These are phyloP conservation scores for Geotrichum aggregatum DNA, from an alignment of 1,139 yeast species.

Conservation along the genomic window DNA sequence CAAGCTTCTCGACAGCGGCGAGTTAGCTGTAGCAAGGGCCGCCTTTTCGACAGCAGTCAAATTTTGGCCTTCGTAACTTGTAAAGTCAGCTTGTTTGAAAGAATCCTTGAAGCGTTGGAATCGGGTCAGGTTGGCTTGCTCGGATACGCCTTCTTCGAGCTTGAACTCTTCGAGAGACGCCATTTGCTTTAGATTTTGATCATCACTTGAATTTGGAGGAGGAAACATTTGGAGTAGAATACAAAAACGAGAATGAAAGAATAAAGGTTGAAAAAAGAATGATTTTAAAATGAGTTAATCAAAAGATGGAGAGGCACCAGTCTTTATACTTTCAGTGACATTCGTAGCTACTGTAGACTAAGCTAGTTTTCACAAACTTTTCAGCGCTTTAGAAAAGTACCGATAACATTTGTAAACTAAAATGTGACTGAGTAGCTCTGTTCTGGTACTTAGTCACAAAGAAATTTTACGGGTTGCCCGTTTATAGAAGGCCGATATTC, in stretches of 20 bases:
- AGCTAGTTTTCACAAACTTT: too few species aligned
- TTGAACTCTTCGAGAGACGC: slow-evolving; percentile 50
- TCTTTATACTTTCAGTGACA: not conserved
- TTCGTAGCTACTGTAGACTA: too few species aligned
- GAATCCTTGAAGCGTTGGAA: slow-evolving; percentile 32
- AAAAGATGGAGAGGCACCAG: not conserved
- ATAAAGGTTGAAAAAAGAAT: not conserved
- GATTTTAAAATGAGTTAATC: not conserved
- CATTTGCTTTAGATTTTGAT: not conserved
- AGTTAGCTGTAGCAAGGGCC: slow-evolving; percentile 33
- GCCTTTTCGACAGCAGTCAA: slow-evolving; percentile 31
- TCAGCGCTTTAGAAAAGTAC: too few species aligned
- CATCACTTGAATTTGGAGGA: not conserved
- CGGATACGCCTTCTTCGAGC: slow-evolving; percentile 43
- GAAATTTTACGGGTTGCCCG: too few species aligned
- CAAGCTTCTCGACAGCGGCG: slow-evolving; percentile 44
- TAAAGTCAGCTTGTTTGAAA: slow-evolving; percentile 30
- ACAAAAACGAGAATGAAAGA: not conserved
- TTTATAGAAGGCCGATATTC: not conserved
- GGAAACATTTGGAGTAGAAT: not conserved
- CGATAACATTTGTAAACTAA: too few species aligned
- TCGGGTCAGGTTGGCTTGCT: slow-evolving; percentile 23
- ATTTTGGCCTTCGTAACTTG: slow-evolving; percentile 25
- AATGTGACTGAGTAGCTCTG: too few species aligned
- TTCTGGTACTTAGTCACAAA: too few species aligned